Evolutionary conservation across 2,329 filamentous ascomycete species (phyloP), one percentile per base, ranked within the genome.

Genomic region (Cladosporium sp.): DNA sequence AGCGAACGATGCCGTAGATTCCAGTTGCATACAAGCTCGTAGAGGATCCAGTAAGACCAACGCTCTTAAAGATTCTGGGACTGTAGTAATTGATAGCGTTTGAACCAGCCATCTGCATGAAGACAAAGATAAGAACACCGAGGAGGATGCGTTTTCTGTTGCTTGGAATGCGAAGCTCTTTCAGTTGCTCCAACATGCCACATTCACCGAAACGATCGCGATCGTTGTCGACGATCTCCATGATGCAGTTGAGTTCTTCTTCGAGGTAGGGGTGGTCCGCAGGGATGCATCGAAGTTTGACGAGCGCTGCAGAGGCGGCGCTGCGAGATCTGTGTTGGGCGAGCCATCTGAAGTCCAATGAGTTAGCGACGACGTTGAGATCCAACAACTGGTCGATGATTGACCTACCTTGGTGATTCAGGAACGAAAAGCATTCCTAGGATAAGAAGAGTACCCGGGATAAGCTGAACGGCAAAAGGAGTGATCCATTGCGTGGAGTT

Each of bases 231-330:
- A 60, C 50, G 19, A 50, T 15, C 19, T 40, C 64, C 55, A 67
- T 66, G 57, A 73, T 66, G 45, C 66, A 67, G 6, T 63, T 56
- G 4, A 73, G 61, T 49, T 73, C 70, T 54, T 73, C 65, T 3
- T 63, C 60, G 5, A 65, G 22, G 17, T 65, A 64, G 1, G 39
- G 28, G 50, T 64, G 61, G 17, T 59, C 58, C 9, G 50, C 55
- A 5, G 52, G 51, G 19, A 65, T 36, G 11, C 55, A 40, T 22
- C 63, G 59, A 8, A 65, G 40, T 17, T 55, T 58, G 34, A 40
- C 40, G 11, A 61, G 60, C 3, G 51, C 49, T 19, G 40, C 25
- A 14, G 40, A 22, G 7, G 62, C 62, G 19, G 39, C 28, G 7
- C 47, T 51, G 15, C 59, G 51, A 14, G 45, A 51, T 17, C 56